These are phyloP conservation scores for Kandelia obovata DNA, from an alignment of 345 rosid species.

Conservation along the genomic window DNA sequence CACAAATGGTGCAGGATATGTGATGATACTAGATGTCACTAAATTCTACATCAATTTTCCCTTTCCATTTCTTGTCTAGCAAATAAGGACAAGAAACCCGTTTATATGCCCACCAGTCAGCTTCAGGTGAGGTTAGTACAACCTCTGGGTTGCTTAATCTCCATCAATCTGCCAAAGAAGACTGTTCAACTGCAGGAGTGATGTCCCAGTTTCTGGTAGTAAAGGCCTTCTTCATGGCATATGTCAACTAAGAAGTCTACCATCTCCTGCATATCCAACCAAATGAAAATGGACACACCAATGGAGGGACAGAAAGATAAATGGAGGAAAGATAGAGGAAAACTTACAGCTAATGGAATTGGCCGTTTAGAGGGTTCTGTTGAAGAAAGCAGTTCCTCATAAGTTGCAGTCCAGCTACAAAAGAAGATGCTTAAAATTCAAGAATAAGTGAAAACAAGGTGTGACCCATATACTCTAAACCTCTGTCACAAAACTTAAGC, in stretches of 20 bases:
- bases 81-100: background rate
- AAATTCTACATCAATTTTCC: background rate
- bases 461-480: background rate
- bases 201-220: background rate
- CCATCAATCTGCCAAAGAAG: no score
- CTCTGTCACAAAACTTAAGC: no score
- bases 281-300: conserved; percentile 3
- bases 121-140: background rate
- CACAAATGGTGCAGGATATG: background rate
- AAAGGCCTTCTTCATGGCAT: conserved; percentile 35
- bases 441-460: background rate
- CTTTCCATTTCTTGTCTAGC: background rate
- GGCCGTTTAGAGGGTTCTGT: conserved; percentile 38
- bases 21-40: background rate
- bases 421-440: conserved; percentile 6
- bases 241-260: conserved; percentile 38
- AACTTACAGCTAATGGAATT: conserved; percentile 39
- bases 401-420: conserved; percentile 38
- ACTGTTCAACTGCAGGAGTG: background rate
- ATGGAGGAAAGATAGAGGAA: background rate
- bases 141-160: no score
- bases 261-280: conserved; percentile 38
- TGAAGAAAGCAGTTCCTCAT: conserved; percentile 37
- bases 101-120: background rate
- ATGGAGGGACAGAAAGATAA: background rate